Evolutionary conservation across 306 rosid species (phyloP).

Genomic region (Quercus cerris): DNA sequence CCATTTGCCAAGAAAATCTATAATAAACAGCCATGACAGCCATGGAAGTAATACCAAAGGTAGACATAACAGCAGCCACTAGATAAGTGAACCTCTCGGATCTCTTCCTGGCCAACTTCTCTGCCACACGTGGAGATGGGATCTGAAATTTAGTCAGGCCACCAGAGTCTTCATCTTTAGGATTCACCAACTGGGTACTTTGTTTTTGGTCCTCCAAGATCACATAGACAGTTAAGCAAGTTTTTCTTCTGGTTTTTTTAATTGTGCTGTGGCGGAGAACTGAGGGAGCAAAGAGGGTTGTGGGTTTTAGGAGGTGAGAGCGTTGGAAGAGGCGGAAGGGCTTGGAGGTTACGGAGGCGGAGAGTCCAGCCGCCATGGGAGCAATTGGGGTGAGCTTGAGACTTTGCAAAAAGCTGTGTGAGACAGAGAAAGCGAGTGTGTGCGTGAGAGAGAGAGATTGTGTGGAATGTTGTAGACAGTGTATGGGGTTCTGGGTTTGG

Average conservation of each 20-base stretch:
- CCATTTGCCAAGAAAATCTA: slow-evolving; percentile 96
- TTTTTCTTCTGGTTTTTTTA: slow-evolving; percentile 28
- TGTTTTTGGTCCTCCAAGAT: slow-evolving; percentile 65
- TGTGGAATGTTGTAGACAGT: not conserved
- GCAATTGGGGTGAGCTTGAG: not conserved
- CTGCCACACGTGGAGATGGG: slow-evolving; percentile 40
- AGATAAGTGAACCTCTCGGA: slow-evolving; percentile 83
- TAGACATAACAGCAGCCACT: slow-evolving; percentile 85
- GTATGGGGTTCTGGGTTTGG: not conserved
- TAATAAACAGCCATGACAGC: slow-evolving; percentile 80
- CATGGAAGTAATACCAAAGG: slow-evolving; percentile 84
- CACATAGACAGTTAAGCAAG: slow-evolving; percentile 53
- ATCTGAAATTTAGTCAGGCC: slow-evolving; percentile 21
- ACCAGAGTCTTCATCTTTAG: slow-evolving; percentile 10
- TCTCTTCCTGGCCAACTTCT: slow-evolving; percentile 59
- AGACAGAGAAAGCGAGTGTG: not conserved
- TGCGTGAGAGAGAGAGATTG: not conserved
- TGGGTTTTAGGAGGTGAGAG: slow-evolving; percentile 29
- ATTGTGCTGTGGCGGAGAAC: slow-evolving; percentile 21
- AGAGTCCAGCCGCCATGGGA: slow-evolving; percentile 76
- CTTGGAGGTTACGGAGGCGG: slow-evolving; percentile 47
- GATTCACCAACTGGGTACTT: slow-evolving; percentile 24
- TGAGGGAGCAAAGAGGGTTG: slow-evolving; percentile 31
- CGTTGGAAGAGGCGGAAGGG: slow-evolving; percentile 44
- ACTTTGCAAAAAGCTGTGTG: not conserved